A percentile compares a stretch with the other conserved stretches of the same genome.
Evolutionary conservation across 2,329 filamentous ascomycete genomes (phyloP).

Genomic region (Chrysosphaeria jannelii): DNA sequence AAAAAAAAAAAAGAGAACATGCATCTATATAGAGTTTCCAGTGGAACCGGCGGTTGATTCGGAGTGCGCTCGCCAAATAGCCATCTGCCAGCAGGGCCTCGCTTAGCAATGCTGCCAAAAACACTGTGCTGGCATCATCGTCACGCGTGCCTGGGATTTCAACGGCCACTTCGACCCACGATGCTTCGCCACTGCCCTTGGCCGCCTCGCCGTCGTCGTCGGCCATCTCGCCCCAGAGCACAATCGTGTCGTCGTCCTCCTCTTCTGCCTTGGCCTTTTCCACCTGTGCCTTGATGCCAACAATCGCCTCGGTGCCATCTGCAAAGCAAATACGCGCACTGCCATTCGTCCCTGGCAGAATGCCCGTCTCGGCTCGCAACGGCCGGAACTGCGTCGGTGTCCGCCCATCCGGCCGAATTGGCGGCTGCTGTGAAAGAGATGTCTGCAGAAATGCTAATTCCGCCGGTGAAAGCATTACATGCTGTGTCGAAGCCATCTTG

Average conservation of each 20-base stretch:
- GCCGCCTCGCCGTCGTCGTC: constrained; percentile 6
- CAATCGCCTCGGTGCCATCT: constrained; percentile 85
- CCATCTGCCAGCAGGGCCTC: constrained; percentile 59
- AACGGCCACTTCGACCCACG: constrained; percentile 69
- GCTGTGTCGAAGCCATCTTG: constrained; percentile 30
- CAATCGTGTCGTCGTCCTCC: background rate
- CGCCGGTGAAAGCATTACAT: constrained; percentile 63
- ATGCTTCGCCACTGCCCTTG: constrained; percentile 4
- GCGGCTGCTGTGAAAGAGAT: constrained; percentile 51
- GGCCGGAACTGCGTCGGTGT: constrained; percentile 66
- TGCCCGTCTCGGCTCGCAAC: constrained; percentile 64
- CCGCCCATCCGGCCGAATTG: constrained; percentile 72
- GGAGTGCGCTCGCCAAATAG: constrained; percentile 37
- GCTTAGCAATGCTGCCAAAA: constrained; percentile 60
- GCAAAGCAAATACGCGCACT: constrained; percentile 82
- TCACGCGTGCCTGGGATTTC: constrained; percentile 78
- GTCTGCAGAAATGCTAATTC: constrained; percentile 88
- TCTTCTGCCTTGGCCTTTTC: constrained; percentile 26
- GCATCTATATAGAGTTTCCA: constrained; percentile 94
- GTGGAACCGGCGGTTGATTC: constrained; percentile 77
- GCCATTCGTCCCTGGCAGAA: constrained; percentile 70
- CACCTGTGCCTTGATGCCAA: constrained; percentile 85
- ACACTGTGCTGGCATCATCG: constrained; percentile 70
- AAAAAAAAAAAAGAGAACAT: background rate
- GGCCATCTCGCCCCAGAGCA: constrained; percentile 1